phyloP scores from a whole-genome alignment of 805 yeast genomes.

The Myxozyma sirexii region DNA sequence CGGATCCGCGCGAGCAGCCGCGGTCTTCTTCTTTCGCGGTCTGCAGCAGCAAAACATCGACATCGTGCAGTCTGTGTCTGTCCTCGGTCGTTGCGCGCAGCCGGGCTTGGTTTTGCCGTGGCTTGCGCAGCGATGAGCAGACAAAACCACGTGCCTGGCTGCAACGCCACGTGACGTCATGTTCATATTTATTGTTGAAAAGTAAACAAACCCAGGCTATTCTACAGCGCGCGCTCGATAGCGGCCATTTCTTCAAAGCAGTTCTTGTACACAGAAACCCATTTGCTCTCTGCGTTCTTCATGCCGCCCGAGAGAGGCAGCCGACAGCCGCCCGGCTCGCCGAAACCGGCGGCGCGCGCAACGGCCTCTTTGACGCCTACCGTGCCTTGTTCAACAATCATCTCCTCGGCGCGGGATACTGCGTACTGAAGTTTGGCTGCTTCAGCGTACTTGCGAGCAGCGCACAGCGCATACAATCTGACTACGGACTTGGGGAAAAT shows the following conservation, averaged over 20 bases:
- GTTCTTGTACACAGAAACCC: conserved; percentile 11
- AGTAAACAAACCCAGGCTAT: not conserved
- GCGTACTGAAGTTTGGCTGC: conserved; percentile 45
- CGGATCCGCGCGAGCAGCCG: conserved; percentile 3
- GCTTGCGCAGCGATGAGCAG: not conserved
- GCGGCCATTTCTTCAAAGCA: conserved; percentile 6
- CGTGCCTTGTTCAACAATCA: conserved; percentile 50
- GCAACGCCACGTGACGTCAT: conserved; percentile 11
- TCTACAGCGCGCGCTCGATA: conserved; percentile 17
- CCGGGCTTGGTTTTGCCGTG: not conserved
- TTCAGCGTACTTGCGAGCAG: conserved; percentile 45
- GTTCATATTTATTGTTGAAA: not conserved
- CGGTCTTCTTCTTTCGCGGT: not conserved
- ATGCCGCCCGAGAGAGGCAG: conserved; percentile 46
- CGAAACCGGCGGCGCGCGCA: conserved; percentile 45
- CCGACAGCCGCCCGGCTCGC: conserved; percentile 51
- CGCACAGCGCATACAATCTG: conserved; percentile 45
- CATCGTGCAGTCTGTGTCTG: not conserved
- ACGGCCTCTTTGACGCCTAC: conserved; percentile 53
- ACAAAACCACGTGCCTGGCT: not conserved
- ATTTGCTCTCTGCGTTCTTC: conserved; percentile 6
- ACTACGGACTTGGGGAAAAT: conserved; percentile 56
- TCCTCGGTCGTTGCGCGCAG: not conserved
- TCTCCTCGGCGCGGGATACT: conserved; percentile 52
- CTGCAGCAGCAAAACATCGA: conserved; percentile 8